Base-by-base conservation (phyloP, 208 protist genomes). In the Histomonas meleagridis region DNA sequence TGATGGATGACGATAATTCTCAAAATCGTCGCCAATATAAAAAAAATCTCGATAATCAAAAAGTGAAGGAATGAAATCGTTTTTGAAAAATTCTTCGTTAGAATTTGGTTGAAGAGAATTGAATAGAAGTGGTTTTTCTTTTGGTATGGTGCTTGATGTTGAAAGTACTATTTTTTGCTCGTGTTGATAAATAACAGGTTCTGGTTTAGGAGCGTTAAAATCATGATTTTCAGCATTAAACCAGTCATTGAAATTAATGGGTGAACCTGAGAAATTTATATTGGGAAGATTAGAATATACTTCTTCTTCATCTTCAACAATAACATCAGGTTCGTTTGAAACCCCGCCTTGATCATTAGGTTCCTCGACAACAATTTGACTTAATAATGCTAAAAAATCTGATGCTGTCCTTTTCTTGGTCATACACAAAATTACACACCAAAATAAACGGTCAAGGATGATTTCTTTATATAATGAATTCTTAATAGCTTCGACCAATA, bases 31-130 rank as follows among this genome's bases (percentile, higher is more conserved):
- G 10, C 40, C 46, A 51, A 48, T 40, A 48, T 86, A 86, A 21
- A 86, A 38, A 48, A 86, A 86, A 48, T 86, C 76, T 55, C 46
- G 0, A 48, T 86, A 86, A 57, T 86, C 76, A 86, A 86, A 86
- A 86, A 86, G 51, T 18, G 76, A 26, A 32, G 43, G 43, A 38
- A 46, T 46, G 10, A 86, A 10, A 55, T 38, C 18, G 53, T 21
- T 60, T 60, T 60, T 18, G 18, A 60, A 23, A 18, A 60, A 60
- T 60, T 60, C 53, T 60, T 60, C 53, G 53, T 7, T 60, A 60
- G 53, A 18, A 23, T 60, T 60, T 60, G 53, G 53, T 60, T 60
- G 7, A 23, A 18, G 53, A 23, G 53, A 7, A 23, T 60, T 18
- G 7, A 18, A 7, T 60, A 23, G 7, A 60, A 60, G 7, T 60